Evolutionary conservation across 2,329 filamentous ascomycete species (phyloP).

Genomic region (Celoporthe dispersa): DNA sequence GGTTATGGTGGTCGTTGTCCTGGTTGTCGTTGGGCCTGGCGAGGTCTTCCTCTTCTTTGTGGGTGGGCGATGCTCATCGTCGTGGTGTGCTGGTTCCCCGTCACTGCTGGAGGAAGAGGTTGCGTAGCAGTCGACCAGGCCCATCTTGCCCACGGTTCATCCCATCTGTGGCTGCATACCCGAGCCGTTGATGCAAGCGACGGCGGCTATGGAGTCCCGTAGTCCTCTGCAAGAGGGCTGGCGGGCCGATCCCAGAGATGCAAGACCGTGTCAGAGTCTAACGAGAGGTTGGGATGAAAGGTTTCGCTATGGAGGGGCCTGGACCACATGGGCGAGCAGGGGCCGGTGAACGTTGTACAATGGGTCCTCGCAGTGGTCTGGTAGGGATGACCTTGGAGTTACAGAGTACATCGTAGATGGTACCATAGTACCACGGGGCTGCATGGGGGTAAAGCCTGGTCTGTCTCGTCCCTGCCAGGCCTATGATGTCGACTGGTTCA

Average conservation of each 20-base stretch:
- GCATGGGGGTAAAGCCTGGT: neutral
- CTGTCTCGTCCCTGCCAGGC: neutral
- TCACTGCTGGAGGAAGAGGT: constrained; percentile 33
- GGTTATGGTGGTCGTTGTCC: neutral
- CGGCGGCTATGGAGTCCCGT: neutral
- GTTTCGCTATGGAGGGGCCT: neutral
- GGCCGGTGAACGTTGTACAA: neutral
- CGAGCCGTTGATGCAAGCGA: neutral
- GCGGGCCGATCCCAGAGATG: neutral
- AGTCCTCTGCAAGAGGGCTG: neutral
- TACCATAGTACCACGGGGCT: neutral
- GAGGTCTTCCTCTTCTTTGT: constrained; percentile 32
- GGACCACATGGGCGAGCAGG: neutral
- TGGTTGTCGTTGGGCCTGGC: constrained; percentile 17
- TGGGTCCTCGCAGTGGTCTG: neutral
- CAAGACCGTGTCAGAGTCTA: neutral
- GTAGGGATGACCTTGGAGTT: neutral
- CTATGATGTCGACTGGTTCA: neutral
- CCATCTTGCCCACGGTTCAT: constrained; percentile 35
- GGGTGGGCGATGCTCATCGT: constrained; percentile 24
- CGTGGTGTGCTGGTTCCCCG: constrained; percentile 20
- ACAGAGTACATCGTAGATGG: neutral
- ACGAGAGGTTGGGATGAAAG: neutral
- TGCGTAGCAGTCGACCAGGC: constrained; percentile 46
- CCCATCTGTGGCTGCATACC: neutral